phyloP scores from a whole-genome alignment of 768 basidiomycete species.

The Amylocystis lapponica region DNA sequence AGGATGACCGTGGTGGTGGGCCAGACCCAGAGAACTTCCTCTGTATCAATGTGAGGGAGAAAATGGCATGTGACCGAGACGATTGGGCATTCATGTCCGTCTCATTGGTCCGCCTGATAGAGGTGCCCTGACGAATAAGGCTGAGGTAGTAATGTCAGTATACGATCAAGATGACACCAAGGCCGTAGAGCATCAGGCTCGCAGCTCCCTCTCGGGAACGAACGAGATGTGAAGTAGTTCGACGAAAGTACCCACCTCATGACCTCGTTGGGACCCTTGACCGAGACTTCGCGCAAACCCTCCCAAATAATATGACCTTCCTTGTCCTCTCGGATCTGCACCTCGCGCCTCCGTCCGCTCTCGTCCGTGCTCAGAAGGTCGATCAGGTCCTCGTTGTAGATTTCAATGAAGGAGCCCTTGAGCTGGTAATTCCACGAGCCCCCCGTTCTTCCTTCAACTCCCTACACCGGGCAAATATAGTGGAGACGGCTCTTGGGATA shows the following conservation, averaged over 20 bases:
- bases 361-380: constrained; percentile 84
- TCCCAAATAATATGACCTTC: constrained; percentile 97
- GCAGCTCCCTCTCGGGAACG: not conserved
- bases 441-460: constrained; percentile 74
- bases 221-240: not conserved
- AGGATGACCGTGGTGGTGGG: constrained; percentile 66
- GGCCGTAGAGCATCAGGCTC: not conserved
- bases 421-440: constrained; percentile 71
- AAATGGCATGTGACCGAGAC: constrained; percentile 97
- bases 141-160: constrained; percentile 35
- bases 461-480: constrained; percentile 75
- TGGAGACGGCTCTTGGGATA: constrained; percentile 88
- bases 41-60: constrained; percentile 91
- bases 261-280: constrained; percentile 81
- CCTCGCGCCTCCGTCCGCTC: constrained; percentile 66
- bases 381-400: constrained; percentile 98
- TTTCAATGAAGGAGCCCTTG: constrained; percentile 93
- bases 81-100: constrained; percentile 99
- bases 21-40: constrained; percentile 76
- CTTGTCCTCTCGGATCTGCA: constrained; percentile 96
- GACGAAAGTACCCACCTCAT: constrained; percentile 93
- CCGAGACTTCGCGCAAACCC: constrained; percentile 86
- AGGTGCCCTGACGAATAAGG: constrained; percentile 83
- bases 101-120: constrained; percentile 90
- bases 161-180: not conserved